Evolutionary conservation across 2,329 filamentous ascomycete genomes (phyloP), one percentile per base, ranked within the genome.

Genomic region (Gnomoniopsis smithogilvyi): DNA sequence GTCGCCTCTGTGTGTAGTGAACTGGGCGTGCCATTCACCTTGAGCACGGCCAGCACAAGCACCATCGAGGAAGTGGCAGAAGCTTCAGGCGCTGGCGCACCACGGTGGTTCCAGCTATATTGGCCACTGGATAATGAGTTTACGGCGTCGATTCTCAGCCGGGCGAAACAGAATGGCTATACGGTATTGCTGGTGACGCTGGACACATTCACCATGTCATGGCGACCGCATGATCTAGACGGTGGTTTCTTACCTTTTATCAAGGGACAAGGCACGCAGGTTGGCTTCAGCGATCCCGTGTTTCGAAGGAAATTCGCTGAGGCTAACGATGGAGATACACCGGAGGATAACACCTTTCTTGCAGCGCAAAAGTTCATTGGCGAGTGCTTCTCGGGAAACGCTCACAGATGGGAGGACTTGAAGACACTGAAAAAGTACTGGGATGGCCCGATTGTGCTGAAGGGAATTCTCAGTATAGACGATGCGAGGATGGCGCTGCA

Each of bases 61-160:
- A 81, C 80, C 1, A 87, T 91, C 59, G 88, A 91, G 68, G 82
- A 91, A 52, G 81, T 90, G 0, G 86, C 85, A 0, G 67, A 75
- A 8, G 84, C 84, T 0, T 84, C 80, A 53, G 81, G 80, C 0
- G 26, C 54, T 26, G 41, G 80, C 6, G 83, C 83, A 0, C 76
- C 80, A 34, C 76, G 87, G 12, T 92, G 87, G 87, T 92, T 81
- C 69, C 89, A 92, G 68, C 79, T 92, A 0, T 92, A 92, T 73
- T 91, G 88, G 86, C 88, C 89, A 0, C 73, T 78, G 21, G 81
- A 84, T 56, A 80, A 91, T 54, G 82, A 86, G 3, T 76, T 91
- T 56, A 91, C 88, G 0, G 74, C 80, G 0, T 88, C 83, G 1
- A 73, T 92, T 17, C 76, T 92, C 4, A 68, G 72, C 1, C 79